These are phyloP conservation scores for Babesia gibsoni DNA, from an alignment of 169 alveolate genomes.

Conservation along the genomic window DNA sequence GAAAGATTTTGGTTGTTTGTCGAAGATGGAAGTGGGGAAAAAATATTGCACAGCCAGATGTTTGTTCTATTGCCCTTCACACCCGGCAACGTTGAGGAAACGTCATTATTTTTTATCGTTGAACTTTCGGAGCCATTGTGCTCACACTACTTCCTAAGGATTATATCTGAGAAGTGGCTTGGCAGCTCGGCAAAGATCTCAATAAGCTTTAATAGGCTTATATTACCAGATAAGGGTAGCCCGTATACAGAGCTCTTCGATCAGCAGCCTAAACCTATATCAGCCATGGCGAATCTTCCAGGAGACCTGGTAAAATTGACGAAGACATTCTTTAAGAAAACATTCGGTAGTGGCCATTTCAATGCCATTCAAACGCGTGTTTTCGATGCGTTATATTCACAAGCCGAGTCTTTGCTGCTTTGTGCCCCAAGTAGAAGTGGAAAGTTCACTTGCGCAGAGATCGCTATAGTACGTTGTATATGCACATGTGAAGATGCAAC, in stretches of 20 bases:
- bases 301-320: slow-evolving; percentile 19
- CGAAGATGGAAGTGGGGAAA: slow-evolving; percentile 95
- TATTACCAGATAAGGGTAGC: slow-evolving; percentile 90
- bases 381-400: slow-evolving; percentile 63
- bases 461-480: slow-evolving; percentile 55
- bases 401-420: slow-evolving; percentile 60
- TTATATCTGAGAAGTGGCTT: slow-evolving; percentile 92
- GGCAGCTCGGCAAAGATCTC: slow-evolving; percentile 73
- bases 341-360: slow-evolving; percentile 44
- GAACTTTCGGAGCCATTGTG: slow-evolving; percentile 96
- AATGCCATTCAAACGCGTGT: slow-evolving; percentile 69
- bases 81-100: slow-evolving; percentile 76
- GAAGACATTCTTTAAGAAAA: slow-evolving; percentile 22
- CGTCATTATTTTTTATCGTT: slow-evolving; percentile 89
- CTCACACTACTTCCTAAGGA: slow-evolving; percentile 93
- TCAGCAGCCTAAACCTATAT: slow-evolving; percentile 90
- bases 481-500: slow-evolving; percentile 43
- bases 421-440: slow-evolving; percentile 69
- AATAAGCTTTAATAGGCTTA: slow-evolving; percentile 69
- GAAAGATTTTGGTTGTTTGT: slow-evolving; percentile 96
- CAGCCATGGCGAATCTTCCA: slow-evolving; percentile 26
- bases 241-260: slow-evolving; percentile 93
- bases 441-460: slow-evolving; percentile 61
- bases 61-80: slow-evolving; percentile 66
- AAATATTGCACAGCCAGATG: slow-evolving; percentile 90